Percentiles rank a stretch among this genome's conserved stretches.
phyloP scores from a whole-genome alignment of 495 filamentous ascomycete species.

The Aspergillus asperescens region DNA sequence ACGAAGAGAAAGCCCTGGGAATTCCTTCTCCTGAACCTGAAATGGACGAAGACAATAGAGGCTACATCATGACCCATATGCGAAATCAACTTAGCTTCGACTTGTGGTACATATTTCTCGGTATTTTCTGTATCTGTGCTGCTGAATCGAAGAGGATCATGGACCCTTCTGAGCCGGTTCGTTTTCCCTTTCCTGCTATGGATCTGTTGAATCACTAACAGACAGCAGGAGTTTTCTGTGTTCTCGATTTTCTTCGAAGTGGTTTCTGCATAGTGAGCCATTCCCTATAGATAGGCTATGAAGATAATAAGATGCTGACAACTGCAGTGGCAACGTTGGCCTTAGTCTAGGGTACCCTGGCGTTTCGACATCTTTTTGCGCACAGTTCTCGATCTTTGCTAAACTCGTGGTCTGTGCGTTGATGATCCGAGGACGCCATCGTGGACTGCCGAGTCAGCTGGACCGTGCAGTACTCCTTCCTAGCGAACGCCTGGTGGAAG shows the following conservation, averaged over 20 bases:
- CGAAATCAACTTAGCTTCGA: constrained; percentile 59
- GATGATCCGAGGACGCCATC: constrained; percentile 84
- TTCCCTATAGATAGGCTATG: neutral
- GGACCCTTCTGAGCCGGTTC: constrained; percentile 41
- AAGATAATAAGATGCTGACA: constrained; percentile 8
- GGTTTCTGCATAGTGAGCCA: constrained; percentile 64
- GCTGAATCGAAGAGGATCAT: constrained; percentile 47
- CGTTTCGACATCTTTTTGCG: constrained; percentile 66
- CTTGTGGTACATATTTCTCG: constrained; percentile 61
- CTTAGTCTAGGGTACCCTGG: constrained; percentile 72
- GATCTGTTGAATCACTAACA: constrained; percentile 2
- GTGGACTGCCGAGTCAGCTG: constrained; percentile 82
- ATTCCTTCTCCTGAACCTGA: constrained; percentile 54
- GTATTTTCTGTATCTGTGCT: constrained; percentile 55
- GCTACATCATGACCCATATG: constrained; percentile 52
- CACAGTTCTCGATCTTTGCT: constrained; percentile 64
- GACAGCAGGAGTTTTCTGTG: constrained; percentile 32
- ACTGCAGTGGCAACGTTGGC: constrained; percentile 70
- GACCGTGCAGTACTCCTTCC: constrained; percentile 82
- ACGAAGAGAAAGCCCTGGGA: constrained; percentile 64
- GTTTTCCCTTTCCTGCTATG: neutral
- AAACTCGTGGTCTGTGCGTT: constrained; percentile 85
- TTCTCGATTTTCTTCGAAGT: constrained; percentile 82
- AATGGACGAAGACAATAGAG: constrained; percentile 30
- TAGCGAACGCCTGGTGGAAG: constrained; percentile 50